Conservation (phyloP, 2,329 filamentous ascomycete genomes). For the Penicillium sp. region DNA sequence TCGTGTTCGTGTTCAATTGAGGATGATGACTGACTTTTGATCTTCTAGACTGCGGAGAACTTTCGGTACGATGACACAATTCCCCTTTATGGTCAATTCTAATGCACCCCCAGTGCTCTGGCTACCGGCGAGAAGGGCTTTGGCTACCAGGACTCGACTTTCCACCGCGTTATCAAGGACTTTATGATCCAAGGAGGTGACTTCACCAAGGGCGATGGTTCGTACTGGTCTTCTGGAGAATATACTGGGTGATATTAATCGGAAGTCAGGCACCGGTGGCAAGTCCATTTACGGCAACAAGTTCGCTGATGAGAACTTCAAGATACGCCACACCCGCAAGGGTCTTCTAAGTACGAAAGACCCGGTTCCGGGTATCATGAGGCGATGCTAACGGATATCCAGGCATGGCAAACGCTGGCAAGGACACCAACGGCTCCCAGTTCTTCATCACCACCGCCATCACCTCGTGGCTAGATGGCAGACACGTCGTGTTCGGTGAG, state of each 20-base stretch:
- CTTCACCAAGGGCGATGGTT: constrained; percentile 62
- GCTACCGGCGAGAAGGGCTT: constrained; percentile 67
- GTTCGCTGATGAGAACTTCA: constrained; percentile 70
- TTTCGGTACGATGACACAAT: constrained; percentile 50
- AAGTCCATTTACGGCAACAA: constrained; percentile 67
- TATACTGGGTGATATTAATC: constrained; percentile 8
- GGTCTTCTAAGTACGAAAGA: constrained; percentile 56
- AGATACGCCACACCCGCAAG: constrained; percentile 65
- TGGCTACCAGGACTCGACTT: constrained; percentile 64
- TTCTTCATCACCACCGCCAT: constrained; percentile 66
- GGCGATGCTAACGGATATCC: constrained; percentile 13
- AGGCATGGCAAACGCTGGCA: constrained; percentile 66
- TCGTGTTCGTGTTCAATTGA: neutral
- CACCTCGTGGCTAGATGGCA: constrained; percentile 61
- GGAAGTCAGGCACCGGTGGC: constrained; percentile 57
- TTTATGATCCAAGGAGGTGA: constrained; percentile 72
- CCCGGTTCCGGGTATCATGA: neutral
- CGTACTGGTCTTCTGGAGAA: constrained; percentile 6
- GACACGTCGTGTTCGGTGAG: constrained; percentile 68
- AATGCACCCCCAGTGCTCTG: constrained; percentile 46
- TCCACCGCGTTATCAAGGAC: constrained; percentile 68
- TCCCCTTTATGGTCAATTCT: neutral
- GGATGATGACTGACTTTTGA: constrained; percentile 12
- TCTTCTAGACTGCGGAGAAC: constrained; percentile 60
- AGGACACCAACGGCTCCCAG: constrained; percentile 64